Evolutionary conservation across 306 rosid genomes (phyloP).

Genomic region (Pterocarpus macrocarpus): DNA sequence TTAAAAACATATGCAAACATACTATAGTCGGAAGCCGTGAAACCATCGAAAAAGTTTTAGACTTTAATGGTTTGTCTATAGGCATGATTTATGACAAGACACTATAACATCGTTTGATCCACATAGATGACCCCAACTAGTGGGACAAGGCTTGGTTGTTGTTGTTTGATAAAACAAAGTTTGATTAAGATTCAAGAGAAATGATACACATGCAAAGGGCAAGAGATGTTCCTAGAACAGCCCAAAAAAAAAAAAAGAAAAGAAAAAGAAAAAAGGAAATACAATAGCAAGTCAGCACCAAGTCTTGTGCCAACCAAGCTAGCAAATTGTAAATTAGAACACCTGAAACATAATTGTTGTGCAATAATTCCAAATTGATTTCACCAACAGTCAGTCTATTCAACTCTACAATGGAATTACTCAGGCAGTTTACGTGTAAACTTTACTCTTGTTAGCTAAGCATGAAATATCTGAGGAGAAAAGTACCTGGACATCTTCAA

Average conservation of each 20-base stretch:
- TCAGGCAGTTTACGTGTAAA: conserved; percentile 29
- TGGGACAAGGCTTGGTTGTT: too few relatives aligned
- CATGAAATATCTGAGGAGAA: conserved; percentile 27
- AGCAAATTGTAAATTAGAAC: background rate
- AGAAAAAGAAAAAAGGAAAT: background rate
- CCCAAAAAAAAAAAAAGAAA: background rate
- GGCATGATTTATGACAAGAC: too few relatives aligned
- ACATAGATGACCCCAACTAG: too few relatives aligned
- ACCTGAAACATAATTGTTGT: background rate
- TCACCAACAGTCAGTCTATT: conserved; percentile 17
- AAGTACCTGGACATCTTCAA: conserved; percentile 98
- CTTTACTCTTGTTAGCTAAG: conserved; percentile 8
- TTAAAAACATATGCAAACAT: too few relatives aligned
- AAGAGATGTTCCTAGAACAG: background rate
- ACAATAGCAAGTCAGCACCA: conserved; percentile 19
- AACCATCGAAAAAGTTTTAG: too few relatives aligned
- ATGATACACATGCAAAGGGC: conserved; percentile 5
- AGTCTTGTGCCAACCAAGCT: conserved; percentile 10
- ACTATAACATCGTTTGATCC: too few relatives aligned
- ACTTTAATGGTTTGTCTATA: too few relatives aligned
- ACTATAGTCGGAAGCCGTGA: too few relatives aligned
- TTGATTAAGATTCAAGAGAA: conserved; percentile 9
- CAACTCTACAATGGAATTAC: background rate
- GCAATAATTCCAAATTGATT: conserved; percentile 14
- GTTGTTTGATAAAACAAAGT: background rate